Evolutionary conservation across 2,329 filamentous ascomycete genomes (phyloP).

Genomic region (Tolypocladium ovalisporum): DNA sequence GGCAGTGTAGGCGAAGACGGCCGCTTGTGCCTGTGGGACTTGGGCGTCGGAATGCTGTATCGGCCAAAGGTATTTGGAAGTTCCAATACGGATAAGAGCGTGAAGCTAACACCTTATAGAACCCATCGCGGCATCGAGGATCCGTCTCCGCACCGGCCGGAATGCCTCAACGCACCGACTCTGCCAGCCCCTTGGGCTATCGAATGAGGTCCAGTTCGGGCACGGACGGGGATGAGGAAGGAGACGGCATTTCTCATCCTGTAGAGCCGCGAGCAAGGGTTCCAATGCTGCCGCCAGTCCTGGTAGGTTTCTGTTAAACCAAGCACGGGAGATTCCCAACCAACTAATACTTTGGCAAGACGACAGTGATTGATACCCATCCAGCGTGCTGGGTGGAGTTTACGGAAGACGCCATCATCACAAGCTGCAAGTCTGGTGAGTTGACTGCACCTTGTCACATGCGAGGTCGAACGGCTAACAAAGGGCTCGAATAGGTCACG

Average conservation of each 20-base stretch:
- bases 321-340: not conserved
- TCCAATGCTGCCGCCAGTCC: constrained; percentile 79
- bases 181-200: constrained; percentile 45
- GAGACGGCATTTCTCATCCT: constrained; percentile 57
- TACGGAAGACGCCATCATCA: constrained; percentile 85
- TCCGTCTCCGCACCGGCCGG: constrained; percentile 40
- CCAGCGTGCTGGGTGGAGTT: constrained; percentile 89
- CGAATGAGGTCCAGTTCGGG: constrained; percentile 63
- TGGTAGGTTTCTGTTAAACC: constrained; percentile 44
- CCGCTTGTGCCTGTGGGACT: constrained; percentile 88
- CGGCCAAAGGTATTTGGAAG: constrained; percentile 53
- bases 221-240: constrained; percentile 43
- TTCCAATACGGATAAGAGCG: not conserved
- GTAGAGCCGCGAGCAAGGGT: constrained; percentile 79
- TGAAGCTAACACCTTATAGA: constrained; percentile 3
- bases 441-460: constrained; percentile 9
- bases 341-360: constrained; percentile 29
- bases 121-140: constrained; percentile 29
- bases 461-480: constrained; percentile 6
- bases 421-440: constrained; percentile 81
- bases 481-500: constrained; percentile 46
- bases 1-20: constrained; percentile 94
- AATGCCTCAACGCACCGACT: constrained; percentile 45
- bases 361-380: constrained; percentile 76
- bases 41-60: constrained; percentile 92